phyloP scores from a whole-genome alignment of 2,329 filamentous ascomycete genomes.

The Fragosphaeria purpurea region DNA sequence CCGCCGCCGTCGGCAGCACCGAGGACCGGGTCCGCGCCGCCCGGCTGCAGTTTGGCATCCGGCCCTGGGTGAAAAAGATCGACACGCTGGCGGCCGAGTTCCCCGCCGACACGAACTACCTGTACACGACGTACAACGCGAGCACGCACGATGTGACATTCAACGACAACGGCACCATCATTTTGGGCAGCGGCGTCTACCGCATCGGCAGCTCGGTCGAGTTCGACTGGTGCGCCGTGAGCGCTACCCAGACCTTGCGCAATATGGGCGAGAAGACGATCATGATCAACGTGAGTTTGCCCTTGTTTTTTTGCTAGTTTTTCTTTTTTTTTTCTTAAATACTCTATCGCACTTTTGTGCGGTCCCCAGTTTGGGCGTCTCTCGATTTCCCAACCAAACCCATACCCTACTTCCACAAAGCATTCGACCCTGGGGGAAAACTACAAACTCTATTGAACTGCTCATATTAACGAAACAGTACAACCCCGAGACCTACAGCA shows the following conservation, averaged over 20 bases:
- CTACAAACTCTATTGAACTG: background rate
- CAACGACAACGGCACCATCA: conserved; percentile 79
- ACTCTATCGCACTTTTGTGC: background rate
- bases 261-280: conserved; percentile 92
- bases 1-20: conserved; percentile 68
- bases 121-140: conserved; percentile 97
- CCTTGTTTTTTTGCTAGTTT: conserved; percentile 1
- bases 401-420: too few species aligned
- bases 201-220: conserved; percentile 95
- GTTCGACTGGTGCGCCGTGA: conserved; percentile 97
- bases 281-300: conserved; percentile 71
- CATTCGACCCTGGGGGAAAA: too few species aligned
- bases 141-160: conserved; percentile 88
- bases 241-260: conserved; percentile 71
- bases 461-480: conserved; percentile 28
- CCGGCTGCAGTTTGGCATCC: conserved; percentile 78
- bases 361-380: too few species aligned
- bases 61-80: conserved; percentile 96
- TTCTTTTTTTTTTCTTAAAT: background rate
- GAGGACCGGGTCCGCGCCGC: conserved; percentile 84
- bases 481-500: conserved; percentile 72
- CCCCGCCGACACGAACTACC: conserved; percentile 87
- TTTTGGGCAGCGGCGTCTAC: conserved; percentile 93
- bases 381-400: too few species aligned
- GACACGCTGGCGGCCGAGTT: conserved; percentile 96